Evolutionary conservation across 495 filamentous ascomycete species (phyloP).

Genomic region (Talaromyces proteolyticus): DNA sequence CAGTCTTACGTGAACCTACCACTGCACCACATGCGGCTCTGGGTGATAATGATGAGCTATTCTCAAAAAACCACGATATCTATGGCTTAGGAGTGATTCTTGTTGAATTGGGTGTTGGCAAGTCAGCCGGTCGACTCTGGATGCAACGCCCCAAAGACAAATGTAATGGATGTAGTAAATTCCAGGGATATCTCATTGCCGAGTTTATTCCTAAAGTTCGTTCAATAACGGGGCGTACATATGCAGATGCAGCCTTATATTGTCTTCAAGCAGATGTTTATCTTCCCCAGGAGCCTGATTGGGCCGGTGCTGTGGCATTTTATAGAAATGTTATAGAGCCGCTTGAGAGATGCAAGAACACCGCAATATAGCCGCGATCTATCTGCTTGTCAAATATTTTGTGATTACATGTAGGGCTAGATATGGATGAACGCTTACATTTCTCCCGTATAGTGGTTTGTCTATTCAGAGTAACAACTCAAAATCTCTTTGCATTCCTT

Average conservation of each 20-base stretch:
- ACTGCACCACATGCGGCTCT: conserved; percentile 1
- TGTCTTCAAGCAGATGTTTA: not conserved
- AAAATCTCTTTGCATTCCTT: too few relatives aligned
- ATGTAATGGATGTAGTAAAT: too few relatives aligned
- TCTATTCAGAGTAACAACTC: too few relatives aligned
- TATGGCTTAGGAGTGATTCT: conserved; percentile 17
- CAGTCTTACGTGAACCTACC: conserved; percentile 3
- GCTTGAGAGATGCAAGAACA: not conserved
- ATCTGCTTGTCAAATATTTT: not conserved
- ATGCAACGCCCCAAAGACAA: not conserved
- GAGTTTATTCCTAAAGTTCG: conserved; percentile 1
- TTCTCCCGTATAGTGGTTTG: too few relatives aligned
- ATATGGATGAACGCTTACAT: too few relatives aligned
- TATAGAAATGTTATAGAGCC: not conserved
- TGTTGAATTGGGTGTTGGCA: conserved; percentile 15
- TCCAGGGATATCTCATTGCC: not conserved
- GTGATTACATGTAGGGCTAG: not conserved
- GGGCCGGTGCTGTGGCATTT: not conserved
- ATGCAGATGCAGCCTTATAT: conserved; percentile 1
- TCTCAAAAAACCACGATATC: conserved; percentile 15
- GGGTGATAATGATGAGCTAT: not conserved
- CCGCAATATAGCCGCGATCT: not conserved
- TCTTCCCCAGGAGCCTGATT: not conserved
- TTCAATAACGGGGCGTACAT: not conserved
- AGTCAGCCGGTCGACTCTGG: not conserved